Evolutionary conservation across 768 basidiomycete species (phyloP), one percentile per base, ranked within the genome.

Genomic region (Russula virescens): DNA sequence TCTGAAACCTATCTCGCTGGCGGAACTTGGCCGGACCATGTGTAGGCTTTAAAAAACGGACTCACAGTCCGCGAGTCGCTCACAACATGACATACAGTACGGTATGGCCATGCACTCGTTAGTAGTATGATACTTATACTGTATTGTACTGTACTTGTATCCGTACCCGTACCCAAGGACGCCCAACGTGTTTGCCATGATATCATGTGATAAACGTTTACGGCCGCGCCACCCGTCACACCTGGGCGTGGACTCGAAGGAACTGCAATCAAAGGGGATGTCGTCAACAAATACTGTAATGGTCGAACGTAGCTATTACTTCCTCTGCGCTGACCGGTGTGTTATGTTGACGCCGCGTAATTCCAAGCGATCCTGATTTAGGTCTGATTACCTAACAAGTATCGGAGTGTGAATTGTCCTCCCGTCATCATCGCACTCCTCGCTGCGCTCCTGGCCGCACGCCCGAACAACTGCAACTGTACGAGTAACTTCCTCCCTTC

Each of bases 371-470:
- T 8, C 31, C 31, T 31, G 8, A 31, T 31, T n/a, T 31, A 31
- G 31, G 31, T 9, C 13, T 19, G 23, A 43, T 60, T 53, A 51
- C 42, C 7, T 52, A 60, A 51, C 5, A 34, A 11, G 16, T 3
- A 14, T 63, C 62, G 62, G 62, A 53, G 62, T 53, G 62, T 63
- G 50, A 62, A 62, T 38, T 3, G 18, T n/a, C n/a, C 2, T 28
- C 26, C n/a, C n/a, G n/a, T n/a, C 18, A 9, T 31, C 18, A 18
- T 18, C 43, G 31, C 26, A 5, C 19, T 10, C 21, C 48, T 7
- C 19, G n/a, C 19, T 46, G 11, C 19, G 56, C 35, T 26, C 23
- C 38, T 42, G 35, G 34, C 51, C 10, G 5, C 38, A 38, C 38
- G 38, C 38, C 8, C 26, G 43, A 46, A 53, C 56, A 19, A 2